Evolutionary conservation across 2,329 filamentous ascomycete genomes (phyloP), one percentile per base, ranked within the genome.

Genomic region (Colletotrichum costaricense): DNA sequence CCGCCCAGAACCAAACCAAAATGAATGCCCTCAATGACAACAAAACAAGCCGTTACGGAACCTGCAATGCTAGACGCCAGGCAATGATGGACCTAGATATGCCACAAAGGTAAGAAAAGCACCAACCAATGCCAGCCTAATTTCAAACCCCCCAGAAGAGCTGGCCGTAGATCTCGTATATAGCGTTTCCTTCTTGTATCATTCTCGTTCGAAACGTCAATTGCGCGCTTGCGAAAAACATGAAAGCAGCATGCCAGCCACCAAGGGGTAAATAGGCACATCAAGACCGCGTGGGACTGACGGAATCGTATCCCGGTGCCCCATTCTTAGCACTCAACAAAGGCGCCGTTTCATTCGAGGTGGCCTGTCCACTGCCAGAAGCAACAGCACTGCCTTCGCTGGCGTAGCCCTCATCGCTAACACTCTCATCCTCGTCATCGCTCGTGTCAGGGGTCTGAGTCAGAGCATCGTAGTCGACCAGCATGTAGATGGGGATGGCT

Each of bases 391-490:
- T 69, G 19, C 57, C 30, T 14, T 63, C 66, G 26, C 73, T 69
- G 14, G 76, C 78, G 16, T 77, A 76, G 8, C 75, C 78, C 2
- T 63, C 69, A 19, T 79, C 79, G 1, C 77, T 78, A 0, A 72
- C 76, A 6, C 56, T 62, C 4, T 57, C 75, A 24, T 79, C 79
- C 42, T 85, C 83, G 0, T 77, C 80, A 14, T 84, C 83, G 74
- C 65, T 81, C 55, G 63, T 79, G 4, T 81, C 81, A 2, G 57
- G 79, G 55, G 76, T 81, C 66, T 67, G 80, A 38, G 75, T 82
- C 80, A 82, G 94, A 85, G 94, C 94, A 9, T 94, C 90, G 49
- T 93, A 92, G 78, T 98, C 90, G 16, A 92, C 88, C 1, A 97
- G 88, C 84, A 91, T 93, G 81, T 92, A 94, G 0, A 93, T 89